Conservation (phyloP, 2,329 filamentous ascomycete genomes). For the Samsoniella hepiali region DNA sequence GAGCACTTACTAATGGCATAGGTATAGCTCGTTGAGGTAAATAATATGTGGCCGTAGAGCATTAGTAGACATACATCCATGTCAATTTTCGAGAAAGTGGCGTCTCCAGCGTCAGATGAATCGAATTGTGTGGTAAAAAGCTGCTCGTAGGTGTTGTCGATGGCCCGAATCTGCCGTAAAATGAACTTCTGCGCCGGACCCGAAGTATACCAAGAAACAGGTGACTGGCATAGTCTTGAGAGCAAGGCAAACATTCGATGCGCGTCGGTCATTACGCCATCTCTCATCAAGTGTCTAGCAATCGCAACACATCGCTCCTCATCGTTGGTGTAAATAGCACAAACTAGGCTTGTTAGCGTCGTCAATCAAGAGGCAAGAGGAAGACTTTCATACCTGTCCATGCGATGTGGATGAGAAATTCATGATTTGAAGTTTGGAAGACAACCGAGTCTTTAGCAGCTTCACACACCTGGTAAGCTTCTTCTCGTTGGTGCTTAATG, state of each 20-base stretch:
- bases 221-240: slow-evolving; percentile 72
- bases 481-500: slow-evolving; percentile 60
- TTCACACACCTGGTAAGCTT: slow-evolving; percentile 77
- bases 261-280: slow-evolving; percentile 75
- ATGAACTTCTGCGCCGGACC: slow-evolving; percentile 87
- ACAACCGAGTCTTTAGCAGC: slow-evolving; percentile 77
- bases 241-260: slow-evolving; percentile 80
- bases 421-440: slow-evolving; percentile 68
- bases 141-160: slow-evolving; percentile 58
- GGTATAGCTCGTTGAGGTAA: slow-evolving; percentile 76
- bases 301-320: slow-evolving; percentile 70
- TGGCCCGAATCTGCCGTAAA: slow-evolving; percentile 83
- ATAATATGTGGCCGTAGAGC: slow-evolving; percentile 87
- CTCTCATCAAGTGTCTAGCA: slow-evolving; percentile 79
- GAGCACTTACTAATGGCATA: slow-evolving; percentile 68
- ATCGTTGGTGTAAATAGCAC: slow-evolving; percentile 77
- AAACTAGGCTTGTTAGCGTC: slow-evolving; percentile 49
- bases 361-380: neutral
- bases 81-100: slow-evolving; percentile 24
- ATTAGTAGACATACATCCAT: slow-evolving; percentile 80
- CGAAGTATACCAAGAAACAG: slow-evolving; percentile 71
- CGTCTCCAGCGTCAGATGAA: neutral
- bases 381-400: slow-evolving; percentile 60
- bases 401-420: slow-evolving; percentile 71
- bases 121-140: slow-evolving; percentile 27